Conservation (phyloP, 306 rosid genomes). For the Notholithocarpus densiflorus region DNA sequence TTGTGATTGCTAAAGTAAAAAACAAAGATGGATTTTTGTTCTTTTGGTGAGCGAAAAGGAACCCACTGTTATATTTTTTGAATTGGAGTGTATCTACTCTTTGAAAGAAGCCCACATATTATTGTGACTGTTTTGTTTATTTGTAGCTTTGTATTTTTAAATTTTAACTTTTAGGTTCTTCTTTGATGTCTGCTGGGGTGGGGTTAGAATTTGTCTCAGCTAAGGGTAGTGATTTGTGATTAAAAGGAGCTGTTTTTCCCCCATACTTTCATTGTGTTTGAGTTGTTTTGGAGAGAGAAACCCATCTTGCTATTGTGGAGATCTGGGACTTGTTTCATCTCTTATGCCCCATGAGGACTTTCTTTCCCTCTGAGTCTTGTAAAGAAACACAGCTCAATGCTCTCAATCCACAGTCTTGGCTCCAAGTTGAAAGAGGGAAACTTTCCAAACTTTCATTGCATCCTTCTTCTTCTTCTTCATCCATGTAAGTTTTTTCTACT, state of each 20-base stretch:
- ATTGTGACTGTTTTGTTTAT: slow-evolving; percentile 2
- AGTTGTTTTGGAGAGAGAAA: slow-evolving; percentile 38
- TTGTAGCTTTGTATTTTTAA: not conserved
- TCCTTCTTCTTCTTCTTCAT: slow-evolving; percentile 53
- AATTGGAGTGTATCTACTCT: not conserved
- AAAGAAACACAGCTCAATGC: slow-evolving; percentile 73
- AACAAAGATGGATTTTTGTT: slow-evolving; percentile 15
- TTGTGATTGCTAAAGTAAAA: not conserved
- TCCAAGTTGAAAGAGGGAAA: slow-evolving; percentile 95
- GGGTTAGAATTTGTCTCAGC: slow-evolving; percentile 25
- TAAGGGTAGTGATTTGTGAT: slow-evolving; percentile 33
- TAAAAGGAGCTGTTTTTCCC: slow-evolving; percentile 14
- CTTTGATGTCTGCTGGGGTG: slow-evolving; percentile 6
- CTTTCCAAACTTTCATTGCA: slow-evolving; percentile 57
- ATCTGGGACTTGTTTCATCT: slow-evolving; percentile 70
- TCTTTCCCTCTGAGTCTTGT: slow-evolving; percentile 72
- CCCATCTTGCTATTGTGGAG: slow-evolving; percentile 61
- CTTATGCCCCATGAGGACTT: slow-evolving; percentile 82
- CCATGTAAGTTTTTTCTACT: slow-evolving; percentile 57
- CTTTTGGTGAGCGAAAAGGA: slow-evolving; percentile 6
- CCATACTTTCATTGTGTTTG: slow-evolving; percentile 26
- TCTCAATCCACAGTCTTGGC: slow-evolving; percentile 88
- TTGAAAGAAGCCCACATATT: not conserved
- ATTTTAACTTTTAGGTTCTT: not conserved
- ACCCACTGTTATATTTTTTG: not conserved